Evolutionary conservation across 2,329 filamentous ascomycete species (phyloP).

Genomic region (Trichoderma polysporum): DNA sequence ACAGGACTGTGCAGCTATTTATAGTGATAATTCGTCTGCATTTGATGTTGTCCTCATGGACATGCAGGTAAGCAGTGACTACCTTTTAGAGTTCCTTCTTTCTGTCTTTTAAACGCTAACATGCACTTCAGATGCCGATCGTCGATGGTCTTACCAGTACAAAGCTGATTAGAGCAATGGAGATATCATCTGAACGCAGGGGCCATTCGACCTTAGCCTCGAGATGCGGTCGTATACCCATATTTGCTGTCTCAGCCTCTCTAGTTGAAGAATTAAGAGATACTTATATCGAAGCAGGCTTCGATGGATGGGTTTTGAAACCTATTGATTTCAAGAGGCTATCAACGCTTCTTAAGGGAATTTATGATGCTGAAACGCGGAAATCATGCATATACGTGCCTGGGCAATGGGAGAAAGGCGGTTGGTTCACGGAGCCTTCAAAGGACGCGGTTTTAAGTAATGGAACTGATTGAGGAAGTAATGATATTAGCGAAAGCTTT

Average conservation of each 20-base stretch:
- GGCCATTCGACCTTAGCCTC: conserved; percentile 59
- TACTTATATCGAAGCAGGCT: conserved; percentile 73
- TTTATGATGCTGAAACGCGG: conserved; percentile 60
- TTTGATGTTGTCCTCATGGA: conserved; percentile 90
- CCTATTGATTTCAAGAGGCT: conserved; percentile 80
- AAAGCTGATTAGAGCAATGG: conserved; percentile 76
- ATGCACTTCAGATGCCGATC: conserved; percentile 77
- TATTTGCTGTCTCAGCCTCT: conserved; percentile 86
- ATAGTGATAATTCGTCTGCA: conserved; percentile 58
- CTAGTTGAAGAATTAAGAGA: conserved; percentile 68
- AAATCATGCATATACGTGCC: conserved; percentile 64
- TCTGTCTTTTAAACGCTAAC: not conserved
- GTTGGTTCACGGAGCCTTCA: conserved; percentile 62
- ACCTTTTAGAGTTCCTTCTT: not conserved
- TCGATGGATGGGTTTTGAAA: conserved; percentile 90
- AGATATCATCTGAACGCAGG: conserved; percentile 51
- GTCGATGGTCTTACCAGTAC: conserved; percentile 80
- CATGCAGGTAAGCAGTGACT: conserved; percentile 67
- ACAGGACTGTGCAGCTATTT: conserved; percentile 75
- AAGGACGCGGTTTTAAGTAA: not conserved
- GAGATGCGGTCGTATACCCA: conserved; percentile 67
- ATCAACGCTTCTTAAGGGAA: conserved; percentile 66
- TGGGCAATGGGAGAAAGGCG: conserved; percentile 80
- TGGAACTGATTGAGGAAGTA: not conserved
- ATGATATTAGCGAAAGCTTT: not conserved